Evolutionary conservation across 2,329 filamentous ascomycete species (phyloP), one percentile per base, ranked within the genome.

Genomic region (Nannizziopsis arthrosporioides): DNA sequence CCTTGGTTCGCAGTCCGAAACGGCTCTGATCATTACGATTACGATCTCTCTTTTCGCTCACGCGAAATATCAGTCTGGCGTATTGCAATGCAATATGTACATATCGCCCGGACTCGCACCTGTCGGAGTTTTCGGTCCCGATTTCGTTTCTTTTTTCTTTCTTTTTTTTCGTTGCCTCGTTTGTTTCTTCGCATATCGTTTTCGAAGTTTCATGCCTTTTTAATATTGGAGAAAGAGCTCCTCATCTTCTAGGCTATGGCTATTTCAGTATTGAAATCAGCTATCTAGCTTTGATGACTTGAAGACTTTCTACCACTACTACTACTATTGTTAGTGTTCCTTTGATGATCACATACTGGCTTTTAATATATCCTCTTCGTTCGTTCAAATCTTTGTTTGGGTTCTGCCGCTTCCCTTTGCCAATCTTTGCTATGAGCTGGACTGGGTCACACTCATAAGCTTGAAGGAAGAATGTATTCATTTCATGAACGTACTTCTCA

Each of bases 11-110:
- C 22, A 27, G 22, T 27, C 22, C 22, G 22, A 14, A 27, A 7
- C 42, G 11, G 42, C 12, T 12, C n/a, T 44, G n/a, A 22, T 18
- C 42, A 44, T 22, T 48, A 39, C 42, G 49, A 47, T 51, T 52
- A 15, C 47, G 42, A 17, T 39, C 38, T n/a, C 12, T 39, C 22
- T 39, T 42, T 22, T 51, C 30, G 22, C 15, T 19, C 32, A 15
- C 41, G n/a, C 44, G 41, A 44, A 27, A 44, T 35, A 44, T 49
- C 42, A 17, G 45, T 47, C 46, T 39, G 48, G 40, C 50, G 42
- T 45, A 47, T 51, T 44, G 50, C 49, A 44, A 39, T 48, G 50
- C 50, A 39, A 18, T 39, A 39, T 39, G 35, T 45, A 45, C 43
- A 45, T 44, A 44, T 18, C 34, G 34, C n/a, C 35, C 18, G 35